Evolutionary conservation across 495 filamentous ascomycete genomes (phyloP).

Genomic region (Penicillium maclennaniae): DNA sequence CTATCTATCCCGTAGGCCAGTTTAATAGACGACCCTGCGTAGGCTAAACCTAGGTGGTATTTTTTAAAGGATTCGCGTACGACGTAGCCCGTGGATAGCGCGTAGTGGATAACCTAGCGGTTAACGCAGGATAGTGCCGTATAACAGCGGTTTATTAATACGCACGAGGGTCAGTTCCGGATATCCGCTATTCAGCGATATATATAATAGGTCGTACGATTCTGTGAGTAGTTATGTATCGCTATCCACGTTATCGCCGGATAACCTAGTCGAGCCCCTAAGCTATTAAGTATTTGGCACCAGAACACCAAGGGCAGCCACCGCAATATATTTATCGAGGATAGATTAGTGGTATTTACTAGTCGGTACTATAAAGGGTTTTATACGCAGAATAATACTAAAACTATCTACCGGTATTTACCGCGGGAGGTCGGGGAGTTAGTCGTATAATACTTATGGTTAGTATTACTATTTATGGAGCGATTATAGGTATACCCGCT

Average conservation of each 20-base stretch:
- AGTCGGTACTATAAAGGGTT: constrained; percentile 1
- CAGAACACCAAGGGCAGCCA: background rate
- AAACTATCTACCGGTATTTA: background rate
- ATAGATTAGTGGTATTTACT: background rate
- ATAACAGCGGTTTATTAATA: background rate
- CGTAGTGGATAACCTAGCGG: background rate
- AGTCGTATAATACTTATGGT: background rate
- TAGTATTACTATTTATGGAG: background rate
- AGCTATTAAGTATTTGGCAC: background rate
- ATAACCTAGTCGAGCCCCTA: background rate
- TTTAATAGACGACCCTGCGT: background rate
- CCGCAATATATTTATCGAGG: background rate
- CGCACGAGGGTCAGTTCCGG: background rate
- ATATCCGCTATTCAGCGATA: background rate
- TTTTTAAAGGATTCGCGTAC: background rate
- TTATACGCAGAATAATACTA: no score
- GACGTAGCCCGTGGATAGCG: background rate
- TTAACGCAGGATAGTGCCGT: background rate
- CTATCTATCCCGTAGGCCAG: background rate
- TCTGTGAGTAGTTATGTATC: background rate
- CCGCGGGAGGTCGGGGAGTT: background rate
- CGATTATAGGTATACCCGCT: background rate
- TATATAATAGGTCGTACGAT: background rate
- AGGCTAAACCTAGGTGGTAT: background rate
- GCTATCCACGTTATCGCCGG: background rate